phyloP scores from a whole-genome alignment of 345 rosid genomes.

The Sonneratia alba region DNA sequence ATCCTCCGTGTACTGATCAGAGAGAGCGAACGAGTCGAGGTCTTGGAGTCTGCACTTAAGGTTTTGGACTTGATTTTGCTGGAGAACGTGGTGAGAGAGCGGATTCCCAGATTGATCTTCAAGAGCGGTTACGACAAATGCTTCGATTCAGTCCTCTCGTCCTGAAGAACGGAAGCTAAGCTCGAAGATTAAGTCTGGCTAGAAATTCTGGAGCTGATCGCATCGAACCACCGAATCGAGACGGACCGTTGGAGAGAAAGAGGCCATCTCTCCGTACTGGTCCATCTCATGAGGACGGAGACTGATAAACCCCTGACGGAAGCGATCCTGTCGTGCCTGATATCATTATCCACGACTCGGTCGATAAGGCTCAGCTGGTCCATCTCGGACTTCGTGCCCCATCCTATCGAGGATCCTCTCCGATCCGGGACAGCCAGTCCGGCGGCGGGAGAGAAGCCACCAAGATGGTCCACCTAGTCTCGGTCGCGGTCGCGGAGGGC shows the following conservation, averaged over 20 bases:
- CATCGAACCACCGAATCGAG: constrained; percentile 26
- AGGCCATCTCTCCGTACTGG: constrained; percentile 20
- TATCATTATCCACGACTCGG: constrained; percentile 18
- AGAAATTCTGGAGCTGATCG: constrained; percentile 29
- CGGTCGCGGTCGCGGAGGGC: constrained; percentile 31
- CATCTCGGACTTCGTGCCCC: constrained; percentile 22
- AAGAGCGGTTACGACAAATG: constrained; percentile 1
- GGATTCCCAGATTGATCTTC: constrained; percentile 15
- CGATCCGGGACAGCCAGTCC: constrained; percentile 9
- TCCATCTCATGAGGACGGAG: constrained; percentile 10
- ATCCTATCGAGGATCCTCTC: constrained; percentile 17
- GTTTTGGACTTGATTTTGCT: constrained; percentile 20
- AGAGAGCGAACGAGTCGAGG: constrained; percentile 9
- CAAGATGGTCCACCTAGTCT: constrained; percentile 22
- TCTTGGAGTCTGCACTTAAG: constrained; percentile 20
- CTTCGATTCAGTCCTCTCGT: constrained; percentile 20
- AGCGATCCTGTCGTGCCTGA: constrained; percentile 26
- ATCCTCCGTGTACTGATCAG: constrained; percentile 18
- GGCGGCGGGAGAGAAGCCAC: constrained; percentile 26
- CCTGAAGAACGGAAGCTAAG: constrained; percentile 18
- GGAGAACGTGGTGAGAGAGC: constrained; percentile 16
- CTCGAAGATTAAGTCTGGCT: constrained; percentile 22
- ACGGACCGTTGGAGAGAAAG: constrained; percentile 20
- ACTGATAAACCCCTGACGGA: constrained; percentile 18
- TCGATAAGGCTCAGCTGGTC: constrained; percentile 24